These are phyloP conservation scores for Yamadazyma sp. DNA, from an alignment of 805 yeast genomes.

Conservation along the genomic window DNA sequence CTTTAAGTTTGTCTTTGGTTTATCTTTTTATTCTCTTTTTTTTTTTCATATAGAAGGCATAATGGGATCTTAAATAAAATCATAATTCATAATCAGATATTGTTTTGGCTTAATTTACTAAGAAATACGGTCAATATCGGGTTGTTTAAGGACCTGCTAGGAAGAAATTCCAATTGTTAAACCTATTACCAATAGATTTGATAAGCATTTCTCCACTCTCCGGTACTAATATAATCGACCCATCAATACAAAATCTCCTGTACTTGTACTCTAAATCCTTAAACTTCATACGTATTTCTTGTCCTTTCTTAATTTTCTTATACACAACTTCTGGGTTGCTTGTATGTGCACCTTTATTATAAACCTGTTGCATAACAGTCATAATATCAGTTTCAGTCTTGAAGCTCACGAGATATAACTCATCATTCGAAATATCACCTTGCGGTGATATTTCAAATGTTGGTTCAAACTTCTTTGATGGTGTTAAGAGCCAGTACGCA, in stretches of 20 bases:
- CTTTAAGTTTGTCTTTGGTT: too few relatives aligned
- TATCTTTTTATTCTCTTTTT: too few relatives aligned
- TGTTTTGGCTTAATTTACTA: too few relatives aligned
- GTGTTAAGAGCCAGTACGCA: constrained; percentile 59
- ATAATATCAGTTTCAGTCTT: constrained; percentile 38
- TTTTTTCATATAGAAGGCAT: too few relatives aligned
- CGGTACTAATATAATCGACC: constrained; percentile 43
- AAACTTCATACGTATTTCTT: constrained; percentile 19
- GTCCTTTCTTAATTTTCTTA: constrained; percentile 23
- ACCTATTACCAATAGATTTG: constrained; percentile 1
- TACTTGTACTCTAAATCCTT: not conserved
- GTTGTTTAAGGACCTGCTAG: too few relatives aligned
- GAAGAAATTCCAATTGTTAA: constrained; percentile 5
- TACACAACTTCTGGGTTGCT: constrained; percentile 49
- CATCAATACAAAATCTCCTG: constrained; percentile 66
- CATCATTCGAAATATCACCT: constrained; percentile 42
- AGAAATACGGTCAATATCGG: too few relatives aligned
- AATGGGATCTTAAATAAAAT: too few relatives aligned
- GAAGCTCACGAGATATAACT: constrained; percentile 48
- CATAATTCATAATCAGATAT: too few relatives aligned
- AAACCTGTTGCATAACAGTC: constrained; percentile 56
- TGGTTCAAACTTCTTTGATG: constrained; percentile 56
- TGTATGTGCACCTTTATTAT: constrained; percentile 54
- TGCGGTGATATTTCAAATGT: constrained; percentile 62
- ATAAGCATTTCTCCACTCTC: constrained; percentile 13